Base-by-base conservation (phyloP, 805 yeast species). In the Ogataea trehalophila region DNA sequence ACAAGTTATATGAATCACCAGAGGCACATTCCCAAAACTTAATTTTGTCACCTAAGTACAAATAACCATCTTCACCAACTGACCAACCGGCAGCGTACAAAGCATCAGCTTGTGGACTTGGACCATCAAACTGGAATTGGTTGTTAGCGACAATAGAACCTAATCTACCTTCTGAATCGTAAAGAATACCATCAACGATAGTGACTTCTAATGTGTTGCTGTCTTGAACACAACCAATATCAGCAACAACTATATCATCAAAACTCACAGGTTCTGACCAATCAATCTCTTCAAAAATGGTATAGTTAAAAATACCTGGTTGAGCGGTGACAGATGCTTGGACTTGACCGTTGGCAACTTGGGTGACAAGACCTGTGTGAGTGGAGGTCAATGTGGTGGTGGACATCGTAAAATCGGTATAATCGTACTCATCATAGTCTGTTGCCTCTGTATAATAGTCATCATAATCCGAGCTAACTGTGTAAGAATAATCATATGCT, bases 191-290 rank as follows among this genome's bases (percentile, higher is more conserved):
- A 38, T 49, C 57, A 43, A 62, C 57, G 57, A 74, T 66, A n/a
- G 63, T 59, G 64, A 73, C 63, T 26, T 71, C 54, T 22, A 39
- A 22, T 41, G 87, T 78, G 47, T 86, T 86, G 68, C 84, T 85
- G 71, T 85, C 84, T 69, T 85, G 90, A 80, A 85, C 83, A 37
- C 88, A 78, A 54, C 92, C 92, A 64, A 85, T 87, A 61, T 80
- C 85, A 44, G 86, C 80, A 79, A 82, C n/a, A 84, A 56, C 91
- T n/a, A n/a, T n/a, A n/a, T n/a, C n/a, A n/a, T n/a, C 92, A 34
- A 87, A 80, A 65, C 83, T 75, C 55, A 72, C 80, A 45, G 84
- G 85, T 18, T 67, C 59, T 35, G 75, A 66, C 68, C 89, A 84
- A 66, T 76, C 75, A 46, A 87, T 70, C 67, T 83, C 90, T 62